Evolutionary conservation across 2,329 filamentous ascomycete species (phyloP).

Genomic region (Exophiala calicioides): DNA sequence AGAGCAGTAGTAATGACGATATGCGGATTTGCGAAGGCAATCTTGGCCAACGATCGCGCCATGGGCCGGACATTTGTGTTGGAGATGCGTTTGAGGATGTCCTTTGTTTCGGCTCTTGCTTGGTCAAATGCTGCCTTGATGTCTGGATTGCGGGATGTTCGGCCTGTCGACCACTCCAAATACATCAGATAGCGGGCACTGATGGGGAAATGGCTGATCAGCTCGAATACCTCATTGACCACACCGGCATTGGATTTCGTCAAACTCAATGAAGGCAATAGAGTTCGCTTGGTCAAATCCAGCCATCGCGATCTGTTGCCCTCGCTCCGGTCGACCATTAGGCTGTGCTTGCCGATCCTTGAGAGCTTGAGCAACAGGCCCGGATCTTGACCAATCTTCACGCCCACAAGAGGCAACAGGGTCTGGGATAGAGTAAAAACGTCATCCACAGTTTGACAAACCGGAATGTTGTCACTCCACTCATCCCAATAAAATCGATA

Average conservation of each 20-base stretch:
- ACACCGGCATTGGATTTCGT: slow-evolving; percentile 80
- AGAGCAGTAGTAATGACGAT: slow-evolving; percentile 88
- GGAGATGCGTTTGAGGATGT: slow-evolving; percentile 85
- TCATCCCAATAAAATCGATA: slow-evolving; percentile 98
- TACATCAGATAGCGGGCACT: slow-evolving; percentile 83
- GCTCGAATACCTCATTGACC: slow-evolving; percentile 81
- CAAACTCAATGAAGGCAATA: slow-evolving; percentile 86
- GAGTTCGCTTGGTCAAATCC: slow-evolving; percentile 75
- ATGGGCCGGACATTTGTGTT: slow-evolving; percentile 83
- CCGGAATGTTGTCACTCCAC: slow-evolving; percentile 88
- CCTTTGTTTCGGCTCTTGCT: slow-evolving; percentile 75
- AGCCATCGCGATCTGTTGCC: slow-evolving; percentile 78
- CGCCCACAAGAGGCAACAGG: slow-evolving; percentile 79
- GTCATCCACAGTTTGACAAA: slow-evolving; percentile 89
- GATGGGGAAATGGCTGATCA: slow-evolving; percentile 76
- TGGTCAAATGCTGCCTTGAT: slow-evolving; percentile 77
- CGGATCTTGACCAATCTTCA: slow-evolving; percentile 84
- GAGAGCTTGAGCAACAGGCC: slow-evolving; percentile 76
- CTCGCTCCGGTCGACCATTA: slow-evolving; percentile 68
- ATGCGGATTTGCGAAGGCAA: slow-evolving; percentile 86
- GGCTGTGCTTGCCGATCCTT: slow-evolving; percentile 77
- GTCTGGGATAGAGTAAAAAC: slow-evolving; percentile 84
- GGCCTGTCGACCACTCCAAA: slow-evolving; percentile 85
- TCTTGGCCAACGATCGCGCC: slow-evolving; percentile 85
- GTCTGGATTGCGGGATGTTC: slow-evolving; percentile 72